Evolutionary conservation across 352 stramenopile genomes (phyloP), one percentile per base, ranked within the genome.

Genomic region (Globisporangium acanthophoron): DNA sequence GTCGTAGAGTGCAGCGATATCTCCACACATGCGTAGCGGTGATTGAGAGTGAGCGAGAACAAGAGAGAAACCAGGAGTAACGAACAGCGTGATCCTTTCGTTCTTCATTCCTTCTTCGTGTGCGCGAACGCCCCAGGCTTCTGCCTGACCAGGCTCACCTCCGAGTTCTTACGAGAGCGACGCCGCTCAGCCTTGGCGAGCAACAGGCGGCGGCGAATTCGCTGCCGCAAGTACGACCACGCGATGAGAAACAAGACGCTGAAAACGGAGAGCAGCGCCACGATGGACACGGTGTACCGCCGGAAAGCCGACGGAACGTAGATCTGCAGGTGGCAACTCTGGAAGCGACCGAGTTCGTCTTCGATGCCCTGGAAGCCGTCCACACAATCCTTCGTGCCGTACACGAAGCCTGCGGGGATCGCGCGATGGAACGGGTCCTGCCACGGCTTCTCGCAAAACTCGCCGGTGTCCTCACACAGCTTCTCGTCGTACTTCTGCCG

Each of bases 271-370:
- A 95, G 65, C 39, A 91, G 61, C 20, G 78, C 75, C 27, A 97
- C 77, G 27, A 92, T 70, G 16, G 76, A 90, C 27, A 85, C 73
- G 3, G 86, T 92, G 62, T 96, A 92, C 5, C 85, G 66, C 39
- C 96, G 84, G 59, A 87, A 95, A 11, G 66, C 59, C 3, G 77
- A 90, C 5, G 96, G 96, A 54, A 96, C 85, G 69, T 98, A 98
- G 54, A 99, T 98, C 62, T 87, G 82, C 31, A 99, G 63, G 71
- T 99, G 96, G 64, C 96, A 99, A 49, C 79, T 97, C 27, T 80
- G 62, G 60, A 98, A 98, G 24, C 84, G 68, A 20, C 96, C 94
- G 21, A 96, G 54, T 11, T 66, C 72, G 59, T 98, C 89, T 45
- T 96, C 79, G 39, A 96, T 70, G 5, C 96, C 96, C 66, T 98